Evolutionary conservation across 163 green algal genomes (phyloP).

Genomic region (Chlorella variabilis): DNA sequence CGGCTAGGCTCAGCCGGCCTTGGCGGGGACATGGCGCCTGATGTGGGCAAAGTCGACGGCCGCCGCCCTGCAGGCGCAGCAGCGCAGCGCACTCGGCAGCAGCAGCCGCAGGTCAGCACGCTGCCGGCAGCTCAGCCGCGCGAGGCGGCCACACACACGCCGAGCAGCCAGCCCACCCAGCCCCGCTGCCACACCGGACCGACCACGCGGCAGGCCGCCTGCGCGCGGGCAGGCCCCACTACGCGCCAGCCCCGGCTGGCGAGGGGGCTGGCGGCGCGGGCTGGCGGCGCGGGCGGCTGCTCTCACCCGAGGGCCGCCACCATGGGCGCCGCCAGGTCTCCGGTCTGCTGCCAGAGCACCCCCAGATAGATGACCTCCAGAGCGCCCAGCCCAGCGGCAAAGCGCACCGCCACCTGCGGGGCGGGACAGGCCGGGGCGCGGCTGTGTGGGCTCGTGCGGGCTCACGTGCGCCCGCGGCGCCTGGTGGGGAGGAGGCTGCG

Average conservation of each 20-base stretch:
- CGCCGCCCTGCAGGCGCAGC: background rate
- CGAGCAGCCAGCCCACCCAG: background rate
- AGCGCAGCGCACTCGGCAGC: too few relatives aligned
- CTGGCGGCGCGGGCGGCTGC: too few relatives aligned
- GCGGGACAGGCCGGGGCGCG: background rate
- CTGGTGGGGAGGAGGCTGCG: too few relatives aligned
- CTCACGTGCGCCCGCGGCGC: too few relatives aligned
- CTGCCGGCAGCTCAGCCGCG: background rate
- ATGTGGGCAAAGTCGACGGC: constrained; percentile 39
- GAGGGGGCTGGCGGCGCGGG: too few relatives aligned
- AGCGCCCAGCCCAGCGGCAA: constrained; percentile 24
- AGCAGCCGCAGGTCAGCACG: background rate
- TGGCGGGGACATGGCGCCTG: constrained; percentile 5
- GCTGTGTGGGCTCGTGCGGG: too few relatives aligned
- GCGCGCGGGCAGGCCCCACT: too few relatives aligned
- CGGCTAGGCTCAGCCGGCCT: background rate
- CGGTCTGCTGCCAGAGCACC: constrained; percentile 42
- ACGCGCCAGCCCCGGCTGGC: background rate
- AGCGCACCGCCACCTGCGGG: constrained; percentile 29
- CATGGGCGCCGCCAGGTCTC: constrained; percentile 48
- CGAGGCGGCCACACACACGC: too few relatives aligned
- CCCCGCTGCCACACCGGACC: background rate
- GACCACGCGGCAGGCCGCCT: too few relatives aligned
- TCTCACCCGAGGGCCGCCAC: constrained; percentile 35
- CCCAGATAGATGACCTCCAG: constrained; percentile 46